phyloP scores from a whole-genome alignment of 2,329 filamentous ascomycete species.

The Colletotrichum tropicale region DNA sequence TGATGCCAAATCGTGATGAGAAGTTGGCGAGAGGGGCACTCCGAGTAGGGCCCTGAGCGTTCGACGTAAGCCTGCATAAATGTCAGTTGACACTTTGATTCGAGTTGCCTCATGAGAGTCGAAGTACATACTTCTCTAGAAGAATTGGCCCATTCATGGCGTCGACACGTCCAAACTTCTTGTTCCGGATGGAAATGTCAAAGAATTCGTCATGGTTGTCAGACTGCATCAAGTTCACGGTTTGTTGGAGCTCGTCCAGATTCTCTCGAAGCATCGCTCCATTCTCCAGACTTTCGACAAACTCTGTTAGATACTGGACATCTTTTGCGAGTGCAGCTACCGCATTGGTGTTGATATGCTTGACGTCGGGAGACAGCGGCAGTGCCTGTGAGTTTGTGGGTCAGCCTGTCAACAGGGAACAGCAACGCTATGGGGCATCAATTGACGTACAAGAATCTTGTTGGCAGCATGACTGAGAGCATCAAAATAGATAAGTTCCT shows the following conservation, averaged over 20 bases:
- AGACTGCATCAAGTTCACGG: conserved; percentile 82
- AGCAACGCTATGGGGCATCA: neutral
- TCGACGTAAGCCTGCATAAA: conserved; percentile 63
- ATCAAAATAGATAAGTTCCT: conserved; percentile 97
- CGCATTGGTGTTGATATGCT: conserved; percentile 85
- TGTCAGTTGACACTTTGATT: conserved; percentile 25
- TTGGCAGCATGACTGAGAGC: conserved; percentile 89
- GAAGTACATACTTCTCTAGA: conserved; percentile 78
- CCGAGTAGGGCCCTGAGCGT: conserved; percentile 62
- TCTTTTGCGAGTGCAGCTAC: conserved; percentile 83
- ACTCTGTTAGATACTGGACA: conserved; percentile 81
- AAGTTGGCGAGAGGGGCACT: conserved; percentile 72
- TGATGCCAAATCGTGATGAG: conserved; percentile 77
- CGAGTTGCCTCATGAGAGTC: neutral
- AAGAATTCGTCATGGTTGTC: conserved; percentile 98
- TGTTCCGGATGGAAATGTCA: conserved; percentile 86
- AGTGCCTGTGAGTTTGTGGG: conserved; percentile 57
- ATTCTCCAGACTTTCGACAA: conserved; percentile 86
- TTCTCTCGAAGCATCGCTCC: conserved; percentile 85
- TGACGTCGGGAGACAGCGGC: conserved; percentile 79
- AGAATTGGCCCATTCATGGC: conserved; percentile 86
- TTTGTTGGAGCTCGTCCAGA: conserved; percentile 92
- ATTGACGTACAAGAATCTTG: conserved; percentile 71
- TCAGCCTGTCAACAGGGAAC: neutral
- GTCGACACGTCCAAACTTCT: conserved; percentile 93